Evolutionary conservation across 495 filamentous ascomycete species (phyloP), one percentile per base, ranked within the genome.

Genomic region (Xylona heveae): DNA sequence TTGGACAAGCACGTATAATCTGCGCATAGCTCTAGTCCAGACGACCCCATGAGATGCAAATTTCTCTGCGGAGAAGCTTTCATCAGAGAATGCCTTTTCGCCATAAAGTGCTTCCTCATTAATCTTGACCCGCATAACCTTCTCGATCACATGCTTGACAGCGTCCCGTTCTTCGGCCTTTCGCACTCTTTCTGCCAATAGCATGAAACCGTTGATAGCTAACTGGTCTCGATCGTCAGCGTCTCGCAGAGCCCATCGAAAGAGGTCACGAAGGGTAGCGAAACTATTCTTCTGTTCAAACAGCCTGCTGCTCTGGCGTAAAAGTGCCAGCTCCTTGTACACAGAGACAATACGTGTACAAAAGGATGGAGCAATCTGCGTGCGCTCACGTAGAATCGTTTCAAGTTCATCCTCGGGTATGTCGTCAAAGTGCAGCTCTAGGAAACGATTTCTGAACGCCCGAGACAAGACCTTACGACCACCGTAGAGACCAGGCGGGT

Each of bases 201-300:
- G 68, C 80, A 95, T 91, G 47, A 77, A 99, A 0, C 90, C 90
- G 50, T 95, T 84, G 5, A 71, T 62, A 4, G 88, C 90, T 34
- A 99, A 65, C 40, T 94, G 74, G 30, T 93, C 77, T 13, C 79
- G 66, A 19, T 77, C 78, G 37, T 91, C 80, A 0, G 78, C 79
- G 25, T 69, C 67, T 42, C 90, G 65, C 24, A 83, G 57, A n/a
- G 90, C 85, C 90, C 90, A 99, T 36, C 90, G 64, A 42, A 99
- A 99, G 3, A 99, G 66, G 53, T 99, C 90, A 62, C 90, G 65
- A 16, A 99, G 59, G 6, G 90, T 99, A 6, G 90, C 90, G 51
- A 99, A 99, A 43, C 83, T 84, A 45, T 88, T 83, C 48, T 90
- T 92, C 44, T 95, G 84, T 54, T 99, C 90, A 46, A 95, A 99